Evolutionary conservation across 2,329 filamentous ascomycete genomes (phyloP).

Genomic region (Chaetoscypha palmicola): DNA sequence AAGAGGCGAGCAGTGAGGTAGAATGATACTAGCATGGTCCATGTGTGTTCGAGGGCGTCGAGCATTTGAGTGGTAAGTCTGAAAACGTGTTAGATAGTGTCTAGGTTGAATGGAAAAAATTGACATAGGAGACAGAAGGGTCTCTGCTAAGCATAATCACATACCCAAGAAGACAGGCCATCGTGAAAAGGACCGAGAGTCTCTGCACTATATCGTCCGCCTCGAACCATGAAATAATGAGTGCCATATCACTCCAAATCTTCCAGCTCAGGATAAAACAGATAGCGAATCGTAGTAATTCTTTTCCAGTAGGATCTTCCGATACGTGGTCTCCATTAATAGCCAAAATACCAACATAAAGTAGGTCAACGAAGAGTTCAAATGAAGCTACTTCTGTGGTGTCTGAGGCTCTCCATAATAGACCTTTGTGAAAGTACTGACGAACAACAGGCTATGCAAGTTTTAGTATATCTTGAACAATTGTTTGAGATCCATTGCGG

Average conservation of each 20-base stretch:
- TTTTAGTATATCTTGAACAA: too few species aligned
- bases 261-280: slow-evolving; percentile 55
- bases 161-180: slow-evolving; percentile 52
- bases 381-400: slow-evolving; percentile 55
- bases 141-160: too few species aligned
- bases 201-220: slow-evolving; percentile 54
- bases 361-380: slow-evolving; percentile 57
- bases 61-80: slow-evolving; percentile 56
- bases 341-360: slow-evolving; percentile 52
- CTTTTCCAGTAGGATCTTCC: slow-evolving; percentile 46
- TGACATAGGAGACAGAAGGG: too few species aligned
- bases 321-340: slow-evolving; percentile 55
- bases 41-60: slow-evolving; percentile 49
- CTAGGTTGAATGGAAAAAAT: not conserved
- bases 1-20: slow-evolving; percentile 53
- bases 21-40: slow-evolving; percentile 51
- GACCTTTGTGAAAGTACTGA: slow-evolving; percentile 59
- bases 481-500: too few species aligned
- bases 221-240: slow-evolving; percentile 53
- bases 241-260: slow-evolving; percentile 53
- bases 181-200: slow-evolving; percentile 51
- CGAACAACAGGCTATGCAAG: slow-evolving; percentile 46
- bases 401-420: slow-evolving; percentile 54
- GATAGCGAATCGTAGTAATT: slow-evolving; percentile 52
- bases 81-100: slow-evolving; percentile 5